Conservation (phyloP, 2,329 filamentous ascomycete species). For the Botrytis fabae region DNA sequence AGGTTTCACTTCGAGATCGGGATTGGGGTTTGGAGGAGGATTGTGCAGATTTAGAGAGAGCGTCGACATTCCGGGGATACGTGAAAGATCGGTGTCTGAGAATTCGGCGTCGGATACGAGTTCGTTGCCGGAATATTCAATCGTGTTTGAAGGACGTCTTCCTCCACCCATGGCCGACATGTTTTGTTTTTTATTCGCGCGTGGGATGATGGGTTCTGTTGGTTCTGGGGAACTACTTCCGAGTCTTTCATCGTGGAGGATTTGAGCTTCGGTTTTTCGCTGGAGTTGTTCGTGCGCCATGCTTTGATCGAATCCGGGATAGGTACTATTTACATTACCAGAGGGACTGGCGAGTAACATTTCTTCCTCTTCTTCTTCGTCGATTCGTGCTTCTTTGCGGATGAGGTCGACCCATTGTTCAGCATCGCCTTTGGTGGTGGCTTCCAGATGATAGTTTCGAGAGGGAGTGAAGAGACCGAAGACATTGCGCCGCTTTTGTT, state of each 20-base stretch:
- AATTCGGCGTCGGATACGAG: slow-evolving; percentile 83
- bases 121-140: slow-evolving; percentile 67
- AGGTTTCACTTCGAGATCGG: slow-evolving; percentile 39
- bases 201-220: slow-evolving; percentile 40
- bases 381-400: slow-evolving; percentile 75
- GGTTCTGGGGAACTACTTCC: slow-evolving; percentile 62
- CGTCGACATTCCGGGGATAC: slow-evolving; percentile 38
- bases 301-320: slow-evolving; percentile 36
- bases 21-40: slow-evolving; percentile 10
- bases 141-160: slow-evolving; percentile 60
- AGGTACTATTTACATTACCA: slow-evolving; percentile 40
- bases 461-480: slow-evolving; percentile 92
- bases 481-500: slow-evolving; percentile 80
- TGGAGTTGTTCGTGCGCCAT: slow-evolving; percentile 35
- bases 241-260: slow-evolving; percentile 39
- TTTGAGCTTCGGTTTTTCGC: slow-evolving; percentile 26
- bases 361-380: slow-evolving; percentile 86
- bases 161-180: slow-evolving; percentile 24
- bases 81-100: slow-evolving; percentile 65
- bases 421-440: slow-evolving; percentile 69
- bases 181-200: slow-evolving; percentile 30
- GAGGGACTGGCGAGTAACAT: slow-evolving; percentile 71
- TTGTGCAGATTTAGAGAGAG: slow-evolving; percentile 38
- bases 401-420: slow-evolving; percentile 85
- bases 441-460: slow-evolving; percentile 89